Evolutionary conservation across 2,329 filamentous ascomycete species (phyloP), one percentile per base, ranked within the genome.

Genomic region (Neocucurbitaria cava): DNA sequence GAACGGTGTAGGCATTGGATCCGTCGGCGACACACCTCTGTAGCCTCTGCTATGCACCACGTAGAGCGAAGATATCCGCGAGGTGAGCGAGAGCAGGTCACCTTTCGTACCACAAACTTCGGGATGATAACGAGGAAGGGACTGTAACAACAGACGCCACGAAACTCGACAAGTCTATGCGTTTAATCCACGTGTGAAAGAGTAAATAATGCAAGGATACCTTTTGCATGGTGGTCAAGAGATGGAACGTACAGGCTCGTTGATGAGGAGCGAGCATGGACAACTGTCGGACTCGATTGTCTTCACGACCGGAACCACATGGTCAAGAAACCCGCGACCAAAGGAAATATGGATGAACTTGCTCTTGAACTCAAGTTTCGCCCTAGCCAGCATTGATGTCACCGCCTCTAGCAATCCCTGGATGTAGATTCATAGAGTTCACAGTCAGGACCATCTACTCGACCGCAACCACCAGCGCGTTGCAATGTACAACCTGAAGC

Each of bases 161-260:
- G 17, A 35, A 15, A n/a, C 31, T n/a, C 31, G 5, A 35, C 24
- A 35, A 15, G 5, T 13, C 13, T 5, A 35, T n/a, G n/a, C n/a
- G n/a, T n/a, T n/a, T n/a, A n/a, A n/a, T n/a, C n/a, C n/a, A 35
- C 13, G 31, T n/a, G 31, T 35, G 5, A n/a, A 17, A 4, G 5
- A 35, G 17, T 4, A 35, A 15, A 17, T 35, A 35, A n/a, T 35
- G 13, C 5, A 31, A 31, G 5, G 31, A 35, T 35, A 35, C 13
- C 9, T 17, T 35, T 4, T n/a, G 31, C 2, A 35, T 24, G 38
- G 21, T 35, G 23, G 46, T 15, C 18, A 54, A 56, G 46, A 58
- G 58, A 46, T 40, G 49, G 46, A 26, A 48, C 26, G 39, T 15
- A 26, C 24, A 44, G 39, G 45, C 56, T 56, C 59, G 58, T 62